A percentile compares a stretch with the other conserved stretches of the same genome.
phyloP scores from a whole-genome alignment of 345 rosid species.

The Euphorbia peplus region DNA sequence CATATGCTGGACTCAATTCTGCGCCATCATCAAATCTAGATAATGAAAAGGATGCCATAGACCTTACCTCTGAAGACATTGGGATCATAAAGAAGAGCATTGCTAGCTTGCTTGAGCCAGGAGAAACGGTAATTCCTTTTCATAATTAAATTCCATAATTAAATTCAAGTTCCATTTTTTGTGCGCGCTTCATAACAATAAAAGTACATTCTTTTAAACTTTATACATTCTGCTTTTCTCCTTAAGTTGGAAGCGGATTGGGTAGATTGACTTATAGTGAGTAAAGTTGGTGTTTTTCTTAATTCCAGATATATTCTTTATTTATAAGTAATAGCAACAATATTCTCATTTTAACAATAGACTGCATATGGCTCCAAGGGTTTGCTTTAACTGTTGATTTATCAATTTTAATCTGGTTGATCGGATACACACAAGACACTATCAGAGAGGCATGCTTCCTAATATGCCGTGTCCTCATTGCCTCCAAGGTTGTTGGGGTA shows the following conservation, averaged over 20 bases:
- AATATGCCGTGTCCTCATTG: neutral
- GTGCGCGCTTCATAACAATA: neutral
- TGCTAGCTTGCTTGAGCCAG: slow-evolving; percentile 74
- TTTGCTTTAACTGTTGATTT: neutral
- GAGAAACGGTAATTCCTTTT: slow-evolving; percentile 64
- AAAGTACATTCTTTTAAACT: neutral
- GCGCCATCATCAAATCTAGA: slow-evolving; percentile 15
- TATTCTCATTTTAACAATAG: neutral
- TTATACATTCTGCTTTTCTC: neutral
- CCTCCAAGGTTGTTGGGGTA: neutral
- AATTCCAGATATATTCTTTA: neutral
- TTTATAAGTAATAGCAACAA: neutral
- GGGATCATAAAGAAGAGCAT: slow-evolving; percentile 78
- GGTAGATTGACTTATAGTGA: neutral
- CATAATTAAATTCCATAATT: no score
- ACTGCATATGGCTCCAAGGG: neutral
- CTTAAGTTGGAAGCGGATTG: neutral
- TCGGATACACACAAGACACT: neutral
- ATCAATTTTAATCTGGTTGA: neutral
- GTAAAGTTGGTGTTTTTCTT: neutral
- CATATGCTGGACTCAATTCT: slow-evolving; percentile 41
- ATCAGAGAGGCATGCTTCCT: neutral
- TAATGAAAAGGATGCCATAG: slow-evolving; percentile 35
- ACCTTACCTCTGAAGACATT: slow-evolving; percentile 70
- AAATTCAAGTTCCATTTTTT: no score